Evolutionary conservation across 108 stramenopile genomes (phyloP), one percentile per base, ranked within the genome.

Genomic region (Fragilaria radians): DNA sequence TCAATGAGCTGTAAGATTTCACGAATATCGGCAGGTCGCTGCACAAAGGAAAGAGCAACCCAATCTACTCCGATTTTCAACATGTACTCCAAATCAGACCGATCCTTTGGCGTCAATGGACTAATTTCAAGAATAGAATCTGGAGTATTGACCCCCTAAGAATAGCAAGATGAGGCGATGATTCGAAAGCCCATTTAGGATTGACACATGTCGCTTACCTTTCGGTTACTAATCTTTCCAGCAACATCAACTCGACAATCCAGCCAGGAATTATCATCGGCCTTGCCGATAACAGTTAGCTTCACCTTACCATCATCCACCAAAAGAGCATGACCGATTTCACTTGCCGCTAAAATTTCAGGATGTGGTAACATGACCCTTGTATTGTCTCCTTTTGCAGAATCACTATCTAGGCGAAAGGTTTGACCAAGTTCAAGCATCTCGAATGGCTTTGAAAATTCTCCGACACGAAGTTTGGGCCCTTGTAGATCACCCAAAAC

Each of bases 221-320:
- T 97, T 49, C 89, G 72, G 59, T 97, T 91, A 50, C 81, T 88
- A 51, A 97, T 92, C 45, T 74, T 74, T 14, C 96, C 96, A 0
- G 83, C 80, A 5, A 95, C 91, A 32, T 89, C 84, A 42, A 97
- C 96, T 24, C 54, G 46, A 64, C 94, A 95, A 28, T 90, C 78
- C 54, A 97, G 73, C 51, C 68, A 93, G 7, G 36, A 11, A 42
- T 42, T 42, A 5, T 77, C 91, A 26, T 85, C 83, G 3, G 91
- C 94, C 54, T 67, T 94, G 14, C 64, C 82, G 28, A 53, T 67
- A 7, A 97, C 97, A 5, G 72, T 80, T 53, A 97, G 65, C 47
- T 93, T 91, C 32, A 97, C 88, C 74, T 96, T 97, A 21, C 97
- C 97, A 67, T 97, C 97, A 55, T 97, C 95, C 28, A 97, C 80